phyloP scores from a whole-genome alignment of 108 stramenopile species.

The Skeletonema tropicum region DNA sequence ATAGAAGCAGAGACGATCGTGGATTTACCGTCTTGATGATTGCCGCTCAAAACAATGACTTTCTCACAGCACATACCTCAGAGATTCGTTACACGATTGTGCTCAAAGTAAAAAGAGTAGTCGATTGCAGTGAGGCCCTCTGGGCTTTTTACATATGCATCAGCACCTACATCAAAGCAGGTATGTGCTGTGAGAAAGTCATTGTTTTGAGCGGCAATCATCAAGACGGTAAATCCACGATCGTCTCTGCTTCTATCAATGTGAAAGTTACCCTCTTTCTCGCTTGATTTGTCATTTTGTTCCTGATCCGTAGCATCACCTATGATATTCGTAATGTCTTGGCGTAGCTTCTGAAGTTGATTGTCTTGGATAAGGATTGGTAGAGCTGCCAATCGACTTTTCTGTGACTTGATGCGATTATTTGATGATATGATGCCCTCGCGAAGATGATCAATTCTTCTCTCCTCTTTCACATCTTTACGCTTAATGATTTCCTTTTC shows the following conservation, averaged over 20 bases:
- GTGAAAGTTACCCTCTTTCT: not conserved
- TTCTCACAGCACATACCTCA: constrained; percentile 4
- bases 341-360: constrained; percentile 2
- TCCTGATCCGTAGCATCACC: not conserved
- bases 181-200: constrained; percentile 11
- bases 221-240: constrained; percentile 12
- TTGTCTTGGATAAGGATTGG: not conserved
- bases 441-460: not conserved
- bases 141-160: constrained; percentile 6
- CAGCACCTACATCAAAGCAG: constrained; percentile 10
- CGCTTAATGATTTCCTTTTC: not conserved
- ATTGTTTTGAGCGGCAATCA: constrained; percentile 15
- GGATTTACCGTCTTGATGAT: constrained; percentile 13
- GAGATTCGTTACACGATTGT: constrained; percentile 6
- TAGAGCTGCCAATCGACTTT: not conserved
- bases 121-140: constrained; percentile 13
- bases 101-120: constrained; percentile 4
- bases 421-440: not conserved
- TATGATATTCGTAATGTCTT: constrained; percentile 6
- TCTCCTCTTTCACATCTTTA: not conserved
- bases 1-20: constrained; percentile 8
- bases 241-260: constrained; percentile 10
- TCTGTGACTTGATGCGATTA: not conserved
- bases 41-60: constrained; percentile 20
- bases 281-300: not conserved